These are phyloP conservation scores for Dryas octopetala DNA, from an alignment of 306 rosid genomes.

Conservation along the genomic window DNA sequence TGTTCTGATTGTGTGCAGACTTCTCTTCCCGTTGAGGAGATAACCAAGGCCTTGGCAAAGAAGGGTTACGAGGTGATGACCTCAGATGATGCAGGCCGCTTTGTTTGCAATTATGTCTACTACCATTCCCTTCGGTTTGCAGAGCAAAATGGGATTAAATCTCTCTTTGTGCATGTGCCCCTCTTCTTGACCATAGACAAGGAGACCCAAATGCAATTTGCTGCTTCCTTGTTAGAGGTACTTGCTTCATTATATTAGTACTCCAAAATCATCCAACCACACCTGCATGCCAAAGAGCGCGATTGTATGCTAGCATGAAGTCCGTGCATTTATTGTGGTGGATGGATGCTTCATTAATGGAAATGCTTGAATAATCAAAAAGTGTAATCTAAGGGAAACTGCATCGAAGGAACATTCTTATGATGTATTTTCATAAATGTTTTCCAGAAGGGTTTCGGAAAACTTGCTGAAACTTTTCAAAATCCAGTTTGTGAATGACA, in stretches of 20 bases:
- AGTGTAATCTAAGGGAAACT: conserved; percentile 23
- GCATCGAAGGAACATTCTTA: conserved; percentile 21
- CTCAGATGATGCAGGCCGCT: conserved; percentile 94
- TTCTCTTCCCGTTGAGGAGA: conserved; percentile 76
- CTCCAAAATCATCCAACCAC: conserved; percentile 19
- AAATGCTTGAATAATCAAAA: conserved; percentile 23
- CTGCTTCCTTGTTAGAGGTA: conserved; percentile 83
- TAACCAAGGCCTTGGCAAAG: conserved; percentile 66
- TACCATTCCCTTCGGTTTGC: conserved; percentile 90
- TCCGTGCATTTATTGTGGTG: conserved; percentile 23
- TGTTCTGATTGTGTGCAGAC: conserved; percentile 50
- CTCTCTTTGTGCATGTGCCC: conserved; percentile 92
- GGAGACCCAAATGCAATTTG: conserved; percentile 85
- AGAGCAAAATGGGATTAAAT: conserved; percentile 66
- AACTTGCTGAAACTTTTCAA: conserved; percentile 6
- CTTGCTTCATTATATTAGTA: conserved; percentile 56
- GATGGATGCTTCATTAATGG: conserved; percentile 28
- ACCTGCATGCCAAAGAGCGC: conserved; percentile 19
- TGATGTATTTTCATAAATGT: conserved; percentile 11
- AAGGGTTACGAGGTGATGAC: conserved; percentile 79
- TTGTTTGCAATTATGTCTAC: conserved; percentile 94
- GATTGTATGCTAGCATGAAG: conserved; percentile 9
- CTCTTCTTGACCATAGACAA: conserved; percentile 73
- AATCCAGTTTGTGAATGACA: conserved; percentile 17
- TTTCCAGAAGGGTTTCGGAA: conserved; percentile 17